phyloP scores from a whole-genome alignment of 148 eudicot genomes.

The Rhododendron mucronatum region DNA sequence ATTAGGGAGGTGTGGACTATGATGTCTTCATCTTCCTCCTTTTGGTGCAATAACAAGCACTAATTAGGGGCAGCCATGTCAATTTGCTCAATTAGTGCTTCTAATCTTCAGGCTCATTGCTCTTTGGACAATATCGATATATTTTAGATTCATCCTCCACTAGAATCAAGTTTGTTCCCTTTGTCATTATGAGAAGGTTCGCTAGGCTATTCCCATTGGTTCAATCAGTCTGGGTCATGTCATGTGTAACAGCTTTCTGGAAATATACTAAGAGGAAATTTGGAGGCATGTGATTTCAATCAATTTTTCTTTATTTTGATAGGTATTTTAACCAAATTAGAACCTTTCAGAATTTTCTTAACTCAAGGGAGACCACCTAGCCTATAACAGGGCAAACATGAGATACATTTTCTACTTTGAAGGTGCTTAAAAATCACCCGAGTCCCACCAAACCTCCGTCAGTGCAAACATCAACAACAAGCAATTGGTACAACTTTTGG shows the following conservation, averaged over 20 bases:
- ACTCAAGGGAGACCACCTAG: background rate
- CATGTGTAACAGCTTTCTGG: background rate
- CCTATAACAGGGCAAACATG: background rate
- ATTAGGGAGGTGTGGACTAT: background rate
- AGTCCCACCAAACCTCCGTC: background rate
- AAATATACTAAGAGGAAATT: background rate
- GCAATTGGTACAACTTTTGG: background rate
- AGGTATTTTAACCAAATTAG: background rate
- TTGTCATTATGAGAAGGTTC: background rate
- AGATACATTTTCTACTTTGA: background rate
- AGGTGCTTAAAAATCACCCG: background rate
- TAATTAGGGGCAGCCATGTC: background rate
- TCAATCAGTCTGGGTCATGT: background rate
- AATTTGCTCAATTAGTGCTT: background rate
- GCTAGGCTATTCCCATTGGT: background rate
- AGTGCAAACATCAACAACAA: background rate
- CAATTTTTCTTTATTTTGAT: background rate
- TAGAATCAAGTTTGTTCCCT: background rate
- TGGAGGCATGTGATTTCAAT: background rate
- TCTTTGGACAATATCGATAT: background rate
- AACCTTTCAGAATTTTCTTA: background rate
- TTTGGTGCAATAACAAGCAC: background rate
- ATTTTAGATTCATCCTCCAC: background rate
- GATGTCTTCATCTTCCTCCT: background rate
- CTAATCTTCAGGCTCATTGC: background rate